phyloP scores from a whole-genome alignment of 768 basidiomycete genomes.

The Xerocomus brunneocitrinus region DNA sequence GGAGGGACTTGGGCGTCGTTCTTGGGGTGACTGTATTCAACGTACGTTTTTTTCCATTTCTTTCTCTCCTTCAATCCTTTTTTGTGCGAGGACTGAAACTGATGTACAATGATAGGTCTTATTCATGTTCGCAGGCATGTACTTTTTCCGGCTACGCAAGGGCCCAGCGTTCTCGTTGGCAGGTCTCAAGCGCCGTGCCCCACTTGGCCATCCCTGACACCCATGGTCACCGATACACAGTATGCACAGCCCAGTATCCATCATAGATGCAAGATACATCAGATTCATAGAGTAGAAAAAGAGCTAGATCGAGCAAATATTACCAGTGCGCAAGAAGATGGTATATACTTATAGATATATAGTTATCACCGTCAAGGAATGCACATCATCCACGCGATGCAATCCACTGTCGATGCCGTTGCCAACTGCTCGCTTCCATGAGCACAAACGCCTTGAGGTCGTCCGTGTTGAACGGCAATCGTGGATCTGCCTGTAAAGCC shows the following conservation, averaged over 20 bases:
- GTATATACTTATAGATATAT: background rate
- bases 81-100: background rate
- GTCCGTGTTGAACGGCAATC: slow-evolving; percentile 34
- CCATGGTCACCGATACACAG: background rate
- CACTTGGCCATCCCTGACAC: background rate
- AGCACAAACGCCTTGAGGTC: slow-evolving; percentile 35
- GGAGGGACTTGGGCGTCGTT: slow-evolving; percentile 12
- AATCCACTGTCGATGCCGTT: slow-evolving; percentile 38
- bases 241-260: background rate
- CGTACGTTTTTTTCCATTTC: slow-evolving; percentile 21
- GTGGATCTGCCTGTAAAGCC: slow-evolving; percentile 37
- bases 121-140: slow-evolving; percentile 28
- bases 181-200: background rate
- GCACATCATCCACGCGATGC: slow-evolving; percentile 16
- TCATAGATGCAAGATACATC: background rate
- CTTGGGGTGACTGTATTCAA: slow-evolving; percentile 36
- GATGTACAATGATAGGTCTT: slow-evolving; percentile 18
- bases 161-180: slow-evolving; percentile 4
- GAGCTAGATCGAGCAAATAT: background rate
- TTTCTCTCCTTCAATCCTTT: background rate
- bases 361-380: background rate
- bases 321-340: background rate
- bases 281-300: background rate
- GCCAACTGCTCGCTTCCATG: slow-evolving; percentile 41
- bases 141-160: slow-evolving; percentile 28